These are phyloP conservation scores for Fonsecaea monophora DNA, from an alignment of 2,329 filamentous ascomycete genomes.

Conservation along the genomic window DNA sequence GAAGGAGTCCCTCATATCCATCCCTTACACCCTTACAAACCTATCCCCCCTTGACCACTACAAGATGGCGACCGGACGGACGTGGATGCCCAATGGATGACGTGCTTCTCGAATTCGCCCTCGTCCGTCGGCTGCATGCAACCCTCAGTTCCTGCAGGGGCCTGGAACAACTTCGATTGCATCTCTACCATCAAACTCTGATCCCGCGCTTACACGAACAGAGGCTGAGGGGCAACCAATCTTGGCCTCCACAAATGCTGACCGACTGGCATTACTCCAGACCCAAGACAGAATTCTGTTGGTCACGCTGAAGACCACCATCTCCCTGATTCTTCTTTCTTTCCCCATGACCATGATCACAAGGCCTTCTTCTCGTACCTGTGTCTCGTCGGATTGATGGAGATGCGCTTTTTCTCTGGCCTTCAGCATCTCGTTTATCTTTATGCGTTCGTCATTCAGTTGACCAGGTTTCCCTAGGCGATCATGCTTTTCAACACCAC, in stretches of 20 bases:
- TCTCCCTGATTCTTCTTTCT: conserved; percentile 3
- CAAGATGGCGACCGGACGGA: background rate
- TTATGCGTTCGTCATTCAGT: background rate
- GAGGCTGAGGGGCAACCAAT: background rate
- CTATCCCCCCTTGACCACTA: background rate
- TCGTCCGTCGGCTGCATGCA: background rate
- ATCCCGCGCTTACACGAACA: conserved; percentile 1
- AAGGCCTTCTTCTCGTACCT: conserved; percentile 22
- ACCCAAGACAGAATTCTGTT: background rate
- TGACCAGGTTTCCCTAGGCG: conserved; percentile 13
- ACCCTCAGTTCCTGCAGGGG: conserved; percentile 7
- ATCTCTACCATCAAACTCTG: background rate
- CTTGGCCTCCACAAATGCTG: conserved; percentile 2
- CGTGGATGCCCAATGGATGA: background rate
- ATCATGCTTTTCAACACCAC: conserved; percentile 22
- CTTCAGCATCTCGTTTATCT: conserved; percentile 1
- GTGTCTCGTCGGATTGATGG: conserved; percentile 9
- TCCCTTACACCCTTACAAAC: background rate
- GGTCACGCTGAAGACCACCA: conserved; percentile 10
- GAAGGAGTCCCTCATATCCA: too few relatives aligned
- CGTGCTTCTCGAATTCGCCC: background rate
- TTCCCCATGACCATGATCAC: conserved; percentile 23
- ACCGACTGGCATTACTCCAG: conserved; percentile 2
- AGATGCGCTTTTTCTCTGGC: conserved; percentile 4
- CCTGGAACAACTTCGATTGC: background rate